Evolutionary conservation across 352 stramenopile species (phyloP).

Genomic region (Pythium guiyangense): DNA sequence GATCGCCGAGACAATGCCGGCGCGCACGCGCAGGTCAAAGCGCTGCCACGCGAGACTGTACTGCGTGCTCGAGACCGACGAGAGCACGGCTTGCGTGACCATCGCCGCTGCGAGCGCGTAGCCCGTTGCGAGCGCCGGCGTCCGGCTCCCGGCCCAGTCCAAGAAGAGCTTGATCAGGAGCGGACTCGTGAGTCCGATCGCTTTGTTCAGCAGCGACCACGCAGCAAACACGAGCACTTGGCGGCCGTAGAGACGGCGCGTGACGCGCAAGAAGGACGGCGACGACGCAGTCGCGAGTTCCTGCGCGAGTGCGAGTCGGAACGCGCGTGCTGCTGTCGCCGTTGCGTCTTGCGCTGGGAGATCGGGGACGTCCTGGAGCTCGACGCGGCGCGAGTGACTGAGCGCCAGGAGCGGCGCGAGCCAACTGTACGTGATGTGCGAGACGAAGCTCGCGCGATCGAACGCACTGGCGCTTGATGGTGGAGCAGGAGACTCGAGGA

Average conservation of each 20-base stretch:
- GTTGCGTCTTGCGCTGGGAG: slow-evolving; percentile 51
- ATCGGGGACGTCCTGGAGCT: slow-evolving; percentile 52
- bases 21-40: slow-evolving; percentile 69
- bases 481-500: not conserved
- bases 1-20: slow-evolving; percentile 64
- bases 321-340: slow-evolving; percentile 16
- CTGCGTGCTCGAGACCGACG: slow-evolving; percentile 67
- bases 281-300: not conserved
- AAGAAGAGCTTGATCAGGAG: slow-evolving; percentile 81
- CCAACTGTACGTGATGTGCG: slow-evolving; percentile 64
- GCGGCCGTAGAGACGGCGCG: slow-evolving; percentile 42
- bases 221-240: slow-evolving; percentile 53
- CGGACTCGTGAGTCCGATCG: slow-evolving; percentile 55
- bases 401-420: slow-evolving; percentile 60
- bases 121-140: slow-evolving; percentile 32
- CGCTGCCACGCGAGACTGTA: slow-evolving; percentile 75
- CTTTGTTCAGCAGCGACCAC: slow-evolving; percentile 76
- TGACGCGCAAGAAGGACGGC: slow-evolving; percentile 54
- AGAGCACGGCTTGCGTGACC: slow-evolving; percentile 43
- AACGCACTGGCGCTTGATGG: slow-evolving; percentile 25
- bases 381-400: slow-evolving; percentile 43
- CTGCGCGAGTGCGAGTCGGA: not conserved
- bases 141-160: slow-evolving; percentile 51
- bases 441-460: slow-evolving; percentile 47
- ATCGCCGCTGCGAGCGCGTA: slow-evolving; percentile 61